These are phyloP conservation scores for Venturia oleaginea DNA, from an alignment of 2,329 filamentous ascomycete species.

Conservation along the genomic window DNA sequence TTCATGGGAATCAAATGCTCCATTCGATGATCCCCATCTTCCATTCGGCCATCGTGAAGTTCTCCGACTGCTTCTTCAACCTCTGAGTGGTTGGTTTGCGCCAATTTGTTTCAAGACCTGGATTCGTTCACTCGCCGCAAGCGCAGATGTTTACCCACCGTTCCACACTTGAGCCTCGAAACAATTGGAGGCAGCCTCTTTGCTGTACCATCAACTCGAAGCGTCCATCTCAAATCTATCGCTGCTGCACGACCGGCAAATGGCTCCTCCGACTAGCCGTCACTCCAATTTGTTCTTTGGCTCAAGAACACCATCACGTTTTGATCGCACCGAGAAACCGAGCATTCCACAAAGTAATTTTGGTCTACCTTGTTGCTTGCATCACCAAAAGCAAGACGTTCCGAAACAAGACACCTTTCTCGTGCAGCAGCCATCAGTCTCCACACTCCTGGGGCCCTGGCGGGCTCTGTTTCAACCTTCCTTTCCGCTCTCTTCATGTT, in stretches of 20 bases:
- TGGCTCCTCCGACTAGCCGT: neutral
- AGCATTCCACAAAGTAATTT: neutral
- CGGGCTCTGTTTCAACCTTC: conserved; percentile 1
- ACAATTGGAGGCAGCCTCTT: neutral
- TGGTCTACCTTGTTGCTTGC: neutral
- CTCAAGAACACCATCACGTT: neutral
- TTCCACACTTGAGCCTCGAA: neutral
- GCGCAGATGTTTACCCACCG: neutral
- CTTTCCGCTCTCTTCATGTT: neutral
- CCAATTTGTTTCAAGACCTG: neutral
- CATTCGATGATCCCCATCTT: neutral
- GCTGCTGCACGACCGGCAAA: neutral
- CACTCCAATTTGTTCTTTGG: neutral
- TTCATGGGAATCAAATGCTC: neutral
- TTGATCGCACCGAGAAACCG: neutral
- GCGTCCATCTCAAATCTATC: neutral
- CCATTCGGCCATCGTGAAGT: neutral
- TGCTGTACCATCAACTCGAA: neutral
- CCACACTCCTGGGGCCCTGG: neutral
- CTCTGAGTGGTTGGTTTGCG: neutral
- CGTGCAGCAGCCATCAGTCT: neutral
- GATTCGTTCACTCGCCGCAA: neutral
- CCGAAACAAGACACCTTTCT: neutral
- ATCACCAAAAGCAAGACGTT: neutral
- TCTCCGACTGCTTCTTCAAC: neutral